Base-by-base conservation (phyloP, 805 yeast species). In the Wickerhamiella allomyrinae region DNA sequence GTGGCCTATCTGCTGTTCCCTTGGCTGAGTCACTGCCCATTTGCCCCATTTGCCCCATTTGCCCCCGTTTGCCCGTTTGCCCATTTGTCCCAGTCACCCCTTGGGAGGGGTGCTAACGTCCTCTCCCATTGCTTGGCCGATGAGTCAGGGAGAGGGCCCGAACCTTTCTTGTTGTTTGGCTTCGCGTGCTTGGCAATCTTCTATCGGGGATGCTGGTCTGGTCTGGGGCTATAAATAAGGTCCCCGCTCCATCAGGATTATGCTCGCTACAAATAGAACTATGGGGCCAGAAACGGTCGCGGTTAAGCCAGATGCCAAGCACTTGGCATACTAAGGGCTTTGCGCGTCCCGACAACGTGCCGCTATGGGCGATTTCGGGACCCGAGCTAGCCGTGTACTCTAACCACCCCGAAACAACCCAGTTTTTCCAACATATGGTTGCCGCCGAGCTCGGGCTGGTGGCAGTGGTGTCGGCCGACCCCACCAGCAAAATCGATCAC, bases 371-470 rank as follows among this genome's bases (percentile, higher is more conserved):
- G 3, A 34, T 52, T 11, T 29, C 38, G 9, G 50, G 54, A 7
- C 48, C 54, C 6, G 52, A 44, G 35, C 20, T 51, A 22, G 29
- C 23, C 13, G 49, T 53, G 11, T 35, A 45, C 34, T 27, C 54
- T 14, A 38, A 35, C 9, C 43, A 45, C 27, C 29, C 38, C 8
- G 19, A 4, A 2, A 34, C 49, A 8, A 29, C 19, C 17, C 25
- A 21, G 23, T 52, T 33, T 27, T 52, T 53, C 37, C 27, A 43
- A 9, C 44, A 52, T 37, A 35, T 53, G 24, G 46, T 51, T 1
- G 45, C 45, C 8, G 23, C 39, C 8, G 15, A 36, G 3, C n/a
- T 41, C 4, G 39, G 43, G 4, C 20, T 41, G n/a, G 11, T 39
- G 13, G 41, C 33, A 14, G 17, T n/a, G 19, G 27, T 37, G 1